These are phyloP conservation scores for Colletotrichum agaves DNA, from an alignment of 2,329 filamentous ascomycete species.

Conservation along the genomic window DNA sequence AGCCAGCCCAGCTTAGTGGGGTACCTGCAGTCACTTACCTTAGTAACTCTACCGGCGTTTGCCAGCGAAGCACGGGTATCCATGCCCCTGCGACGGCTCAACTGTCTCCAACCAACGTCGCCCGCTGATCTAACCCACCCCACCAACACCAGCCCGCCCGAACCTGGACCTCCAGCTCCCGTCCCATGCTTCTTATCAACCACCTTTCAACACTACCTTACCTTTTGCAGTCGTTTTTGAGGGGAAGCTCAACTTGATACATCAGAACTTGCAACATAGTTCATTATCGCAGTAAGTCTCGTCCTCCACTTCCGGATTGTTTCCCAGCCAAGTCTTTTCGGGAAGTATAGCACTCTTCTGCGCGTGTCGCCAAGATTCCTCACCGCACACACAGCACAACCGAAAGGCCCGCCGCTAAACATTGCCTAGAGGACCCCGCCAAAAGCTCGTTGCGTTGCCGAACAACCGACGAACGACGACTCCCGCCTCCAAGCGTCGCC, in stretches of 20 bases:
- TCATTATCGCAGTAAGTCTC: background rate
- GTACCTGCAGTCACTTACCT: background rate
- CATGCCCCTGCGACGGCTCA: constrained; percentile 20
- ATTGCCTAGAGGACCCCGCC: constrained; percentile 30
- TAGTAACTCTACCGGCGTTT: background rate
- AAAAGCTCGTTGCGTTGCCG: constrained; percentile 26
- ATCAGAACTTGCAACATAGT: background rate
- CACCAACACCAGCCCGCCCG: constrained; percentile 18
- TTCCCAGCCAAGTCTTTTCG: background rate
- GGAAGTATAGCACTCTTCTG: background rate
- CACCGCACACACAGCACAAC: constrained; percentile 23
- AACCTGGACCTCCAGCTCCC: constrained; percentile 15
- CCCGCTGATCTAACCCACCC: constrained; percentile 33
- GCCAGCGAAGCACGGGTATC: background rate
- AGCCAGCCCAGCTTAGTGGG: background rate
- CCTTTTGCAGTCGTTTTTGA: background rate
- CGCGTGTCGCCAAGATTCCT: constrained; percentile 20
- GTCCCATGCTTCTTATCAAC: background rate
- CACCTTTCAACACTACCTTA: constrained; percentile 8
- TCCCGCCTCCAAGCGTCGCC: background rate
- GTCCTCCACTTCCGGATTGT: background rate
- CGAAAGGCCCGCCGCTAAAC: constrained; percentile 22
- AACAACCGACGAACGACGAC: constrained; percentile 13
- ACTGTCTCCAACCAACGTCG: background rate
- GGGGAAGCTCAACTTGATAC: background rate